phyloP scores from a whole-genome alignment of 306 rosid species.

The Quercus wislizeni region DNA sequence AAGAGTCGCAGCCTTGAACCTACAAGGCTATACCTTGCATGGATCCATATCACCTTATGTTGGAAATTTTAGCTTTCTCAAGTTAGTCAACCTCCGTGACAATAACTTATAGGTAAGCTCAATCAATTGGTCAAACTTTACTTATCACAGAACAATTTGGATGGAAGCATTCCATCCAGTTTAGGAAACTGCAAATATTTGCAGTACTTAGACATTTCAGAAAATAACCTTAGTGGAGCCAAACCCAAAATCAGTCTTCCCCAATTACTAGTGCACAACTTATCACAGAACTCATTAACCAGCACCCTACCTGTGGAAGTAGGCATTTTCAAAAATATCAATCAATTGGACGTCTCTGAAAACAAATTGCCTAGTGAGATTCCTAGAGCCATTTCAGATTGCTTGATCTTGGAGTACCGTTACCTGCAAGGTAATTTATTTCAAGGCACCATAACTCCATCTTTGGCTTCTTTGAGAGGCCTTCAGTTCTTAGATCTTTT shows the following conservation, averaged over 20 bases:
- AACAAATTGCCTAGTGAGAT: conserved; percentile 28
- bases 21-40: neutral
- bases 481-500: conserved; percentile 16
- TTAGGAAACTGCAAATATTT: conserved; percentile 18
- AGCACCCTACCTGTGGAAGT: conserved; percentile 22
- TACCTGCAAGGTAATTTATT: conserved; percentile 27
- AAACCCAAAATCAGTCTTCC: conserved; percentile 26
- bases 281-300: conserved; percentile 29
- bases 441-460: conserved; percentile 29
- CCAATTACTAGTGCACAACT: conserved; percentile 4
- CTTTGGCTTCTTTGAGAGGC: conserved; percentile 29
- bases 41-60: conserved; percentile 41
- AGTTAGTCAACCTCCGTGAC: neutral
- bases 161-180: conserved; percentile 34
- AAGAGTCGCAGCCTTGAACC: conserved; percentile 24
- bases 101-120: conserved; percentile 34
- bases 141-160: conserved; percentile 10
- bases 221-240: conserved; percentile 25
- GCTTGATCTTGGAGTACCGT: conserved; percentile 21
- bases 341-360: conserved; percentile 17
- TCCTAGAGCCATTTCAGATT: conserved; percentile 30
- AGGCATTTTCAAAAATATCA: conserved; percentile 3
- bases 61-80: conserved; percentile 35
- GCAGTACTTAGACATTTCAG: neutral
- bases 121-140: neutral